A percentile compares a stretch with the other conserved stretches of the same genome.
phyloP scores from a whole-genome alignment of 148 eudicot species.

The Diospyros kaki region DNA sequence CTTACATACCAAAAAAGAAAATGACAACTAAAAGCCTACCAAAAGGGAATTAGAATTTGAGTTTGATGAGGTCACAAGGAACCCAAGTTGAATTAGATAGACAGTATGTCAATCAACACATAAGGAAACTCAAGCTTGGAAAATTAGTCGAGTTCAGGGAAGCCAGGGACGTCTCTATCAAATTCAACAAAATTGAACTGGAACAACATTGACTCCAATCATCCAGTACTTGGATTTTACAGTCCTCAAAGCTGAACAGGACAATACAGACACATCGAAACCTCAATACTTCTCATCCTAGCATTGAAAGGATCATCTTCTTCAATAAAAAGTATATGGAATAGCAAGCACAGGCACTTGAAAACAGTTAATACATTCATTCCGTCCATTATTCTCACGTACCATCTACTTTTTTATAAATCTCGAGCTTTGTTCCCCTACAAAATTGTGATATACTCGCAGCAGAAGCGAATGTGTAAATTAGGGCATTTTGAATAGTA shows the following conservation, averaged over 20 bases:
- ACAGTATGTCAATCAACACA: background rate
- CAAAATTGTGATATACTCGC: background rate
- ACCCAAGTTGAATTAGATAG: background rate
- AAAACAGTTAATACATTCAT: too few species aligned
- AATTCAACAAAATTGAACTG: background rate
- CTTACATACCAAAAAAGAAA: too few species aligned
- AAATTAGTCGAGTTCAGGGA: background rate
- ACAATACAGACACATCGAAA: background rate
- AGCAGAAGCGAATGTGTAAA: background rate
- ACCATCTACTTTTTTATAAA: background rate
- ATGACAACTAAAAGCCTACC: too few species aligned
- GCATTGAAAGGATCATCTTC: background rate
- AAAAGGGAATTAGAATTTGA: background rate
- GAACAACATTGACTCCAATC: background rate
- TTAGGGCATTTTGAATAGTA: background rate
- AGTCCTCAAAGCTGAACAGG: background rate
- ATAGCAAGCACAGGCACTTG: background rate
- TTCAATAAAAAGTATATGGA: background rate
- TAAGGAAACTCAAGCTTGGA: background rate
- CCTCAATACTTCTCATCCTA: background rate
- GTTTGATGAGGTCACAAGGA: background rate
- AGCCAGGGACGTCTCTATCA: background rate
- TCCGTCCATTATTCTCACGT: background rate
- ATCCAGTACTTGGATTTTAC: background rate
- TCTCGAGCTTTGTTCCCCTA: background rate